phyloP scores from a whole-genome alignment of 2,329 filamentous ascomycete genomes.

The Microsporum ferrugineum region DNA sequence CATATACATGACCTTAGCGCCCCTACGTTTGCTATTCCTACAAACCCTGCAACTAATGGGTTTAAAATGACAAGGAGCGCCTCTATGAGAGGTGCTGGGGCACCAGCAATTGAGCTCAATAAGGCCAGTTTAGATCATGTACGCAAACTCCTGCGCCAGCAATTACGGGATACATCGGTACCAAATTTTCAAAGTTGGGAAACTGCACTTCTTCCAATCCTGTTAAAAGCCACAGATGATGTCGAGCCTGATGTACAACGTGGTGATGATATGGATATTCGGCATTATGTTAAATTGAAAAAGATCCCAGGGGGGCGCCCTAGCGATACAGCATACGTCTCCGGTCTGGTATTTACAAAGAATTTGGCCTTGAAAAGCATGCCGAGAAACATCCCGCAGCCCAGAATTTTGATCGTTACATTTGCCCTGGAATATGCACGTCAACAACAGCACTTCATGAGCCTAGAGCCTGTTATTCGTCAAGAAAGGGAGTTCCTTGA shows the following conservation, averaged over 20 bases:
- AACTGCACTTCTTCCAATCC: constrained; percentile 76
- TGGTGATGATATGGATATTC: constrained; percentile 91
- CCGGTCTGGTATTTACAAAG: constrained; percentile 93
- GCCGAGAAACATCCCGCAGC: constrained; percentile 71
- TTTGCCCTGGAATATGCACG: constrained; percentile 95
- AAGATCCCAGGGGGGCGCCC: constrained; percentile 86
- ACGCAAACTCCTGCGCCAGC: constrained; percentile 68
- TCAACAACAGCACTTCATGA: constrained; percentile 94
- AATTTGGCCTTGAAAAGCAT: constrained; percentile 95
- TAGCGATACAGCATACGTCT: constrained; percentile 89
- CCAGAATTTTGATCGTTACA: constrained; percentile 81
- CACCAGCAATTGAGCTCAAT: constrained; percentile 73
- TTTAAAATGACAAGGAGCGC: constrained; percentile 61
- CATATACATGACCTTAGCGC: constrained; percentile 24
- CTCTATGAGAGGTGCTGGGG: constrained; percentile 63
- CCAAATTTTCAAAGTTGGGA: constrained; percentile 71
- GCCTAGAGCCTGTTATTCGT: constrained; percentile 86
- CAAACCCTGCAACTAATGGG: constrained; percentile 27
- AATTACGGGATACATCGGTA: constrained; percentile 65
- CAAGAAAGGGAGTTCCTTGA: constrained; percentile 90
- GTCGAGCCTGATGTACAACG: constrained; percentile 83
- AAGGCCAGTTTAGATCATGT: constrained; percentile 81
- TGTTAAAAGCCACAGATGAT: constrained; percentile 83
- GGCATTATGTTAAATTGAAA: constrained; percentile 95
- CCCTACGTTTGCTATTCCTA: constrained; percentile 37